Base-by-base conservation (phyloP, 2,329 filamentous ascomycete genomes). In the Ophiostoma fasciatum region DNA sequence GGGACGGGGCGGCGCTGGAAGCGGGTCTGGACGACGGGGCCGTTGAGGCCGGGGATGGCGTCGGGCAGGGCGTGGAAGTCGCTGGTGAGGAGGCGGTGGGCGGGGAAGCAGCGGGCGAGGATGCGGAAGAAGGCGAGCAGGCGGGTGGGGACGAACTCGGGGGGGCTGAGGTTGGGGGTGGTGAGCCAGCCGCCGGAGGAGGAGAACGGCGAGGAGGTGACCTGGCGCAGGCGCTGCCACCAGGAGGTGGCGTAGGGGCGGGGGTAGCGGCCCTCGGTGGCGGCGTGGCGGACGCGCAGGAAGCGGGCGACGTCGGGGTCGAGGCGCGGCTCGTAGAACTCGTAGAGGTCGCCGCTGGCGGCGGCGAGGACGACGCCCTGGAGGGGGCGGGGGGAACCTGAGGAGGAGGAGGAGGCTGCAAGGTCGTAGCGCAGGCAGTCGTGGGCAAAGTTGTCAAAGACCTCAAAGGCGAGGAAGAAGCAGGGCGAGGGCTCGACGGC, bases 381-480 rank as follows among this genome's bases (percentile, higher is more conserved):
- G 37, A 94, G 69, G 0, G 88, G 82, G 46, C 79, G 64, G 53
- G 84, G 82, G 10, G 85, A 92, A n/a, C n/a, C n/a, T n/a, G n/a
- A n/a, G n/a, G n/a, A n/a, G n/a, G n/a, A n/a, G n/a, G n/a, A n/a
- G n/a, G n/a, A n/a, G n/a, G n/a, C n/a, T 41, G 66, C 59, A 10
- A 79, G 67, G 58, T 96, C 80, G 61, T 96, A 98, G 44, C 92
- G 87, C 43, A 98, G 75, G 40, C 78, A 72, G 60, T 98, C 90
- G 62, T 98, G 92, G 25, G 84, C 78, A 54, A 98, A 96, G 61
- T 98, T 98, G 64, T 98, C 90, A 51, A 94, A 94, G 46, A 98
- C 90, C 59, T 98, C 90, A 59, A 98, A 80, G 30, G 88, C 90
- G 28, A 98, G 72, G 65, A 98, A 96, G 66, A 93, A 98, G 63